Base-by-base conservation (phyloP, 345 rosid genomes). In the Moricandia arvensis region DNA sequence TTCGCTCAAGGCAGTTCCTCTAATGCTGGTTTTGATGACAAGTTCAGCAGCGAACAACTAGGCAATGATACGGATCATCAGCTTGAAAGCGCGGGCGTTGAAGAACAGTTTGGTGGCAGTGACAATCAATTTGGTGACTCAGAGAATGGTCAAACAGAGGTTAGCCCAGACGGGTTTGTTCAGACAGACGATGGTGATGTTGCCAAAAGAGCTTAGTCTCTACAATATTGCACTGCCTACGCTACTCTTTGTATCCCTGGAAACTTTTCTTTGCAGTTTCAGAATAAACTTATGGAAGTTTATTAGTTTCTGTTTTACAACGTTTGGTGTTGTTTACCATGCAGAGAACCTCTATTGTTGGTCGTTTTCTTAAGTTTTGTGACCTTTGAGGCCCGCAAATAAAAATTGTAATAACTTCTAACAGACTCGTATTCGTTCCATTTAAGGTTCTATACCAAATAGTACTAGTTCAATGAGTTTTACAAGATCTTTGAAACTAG, bases 141-240 rank as follows among this genome's bases (percentile, higher is more conserved):
- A 26, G 79, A 76, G 47, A 79, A 66, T 49, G 71, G 67, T 54
- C 72, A 69, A 55, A 47, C 57, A 49, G 83, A 72, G 41, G 74
- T 31, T 59, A 77, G 73, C 11, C 61, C 54, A 27, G 86, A 58
- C 68, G 90, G 79, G 47, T 69, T 58, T 67, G 75, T 53, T 47
- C 83, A 69, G 17, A 81, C 68, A 29, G 83, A 69, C 58, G 85
- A 88, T 18, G 84, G 80, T n/a, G 72, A 88, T 77, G 83, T 81
- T 55, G 88, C 91, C 33, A 91, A 91, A 74, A 88, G 90, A 70
- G 96, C 90, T 37, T 93, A 79, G 26, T 26, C 49, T 35, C 59
- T 30, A 17, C 57, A 17, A 49, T 30, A 13, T 45, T 59, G 21
- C 0, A 53, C 66, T 9, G n/a, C 24, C 41, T 60, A 24, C 10